Conservation (phyloP, 2,329 filamentous ascomycete genomes). For the Fusarium incarnatum region DNA sequence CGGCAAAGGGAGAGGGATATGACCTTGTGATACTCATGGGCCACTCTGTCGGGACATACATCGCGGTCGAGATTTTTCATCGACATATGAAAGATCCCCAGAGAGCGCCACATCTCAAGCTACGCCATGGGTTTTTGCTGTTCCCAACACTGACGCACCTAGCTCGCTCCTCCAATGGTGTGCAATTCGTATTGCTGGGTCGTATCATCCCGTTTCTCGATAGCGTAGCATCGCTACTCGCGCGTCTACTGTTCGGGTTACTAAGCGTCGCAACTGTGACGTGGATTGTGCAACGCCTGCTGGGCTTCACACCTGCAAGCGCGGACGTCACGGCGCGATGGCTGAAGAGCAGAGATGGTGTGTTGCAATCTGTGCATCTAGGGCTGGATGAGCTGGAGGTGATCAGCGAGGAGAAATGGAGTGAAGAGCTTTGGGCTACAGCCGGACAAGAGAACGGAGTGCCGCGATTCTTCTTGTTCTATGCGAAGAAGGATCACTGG, state of each 20-base stretch:
- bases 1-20: slow-evolving; percentile 55
- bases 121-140: slow-evolving; percentile 70
- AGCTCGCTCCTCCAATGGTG: slow-evolving; percentile 69
- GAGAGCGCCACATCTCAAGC: slow-evolving; percentile 53
- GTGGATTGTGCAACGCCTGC: slow-evolving; percentile 56
- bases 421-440: slow-evolving; percentile 67
- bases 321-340: slow-evolving; percentile 65
- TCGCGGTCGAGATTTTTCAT: slow-evolving; percentile 75
- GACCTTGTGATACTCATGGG: slow-evolving; percentile 75
- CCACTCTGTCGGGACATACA: slow-evolving; percentile 80
- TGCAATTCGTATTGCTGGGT: slow-evolving; percentile 54
- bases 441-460: slow-evolving; percentile 34
- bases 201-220: slow-evolving; percentile 58
- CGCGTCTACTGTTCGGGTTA: slow-evolving; percentile 57
- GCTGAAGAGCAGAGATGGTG: slow-evolving; percentile 66
- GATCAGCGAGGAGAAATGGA: slow-evolving; percentile 70
- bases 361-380: slow-evolving; percentile 70
- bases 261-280: slow-evolving; percentile 55
- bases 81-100: slow-evolving; percentile 59
- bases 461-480: slow-evolving; percentile 69
- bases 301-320: slow-evolving; percentile 62
- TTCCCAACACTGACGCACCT: slow-evolving; percentile 83
- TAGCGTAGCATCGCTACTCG: slow-evolving; percentile 54
- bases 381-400: slow-evolving; percentile 69
- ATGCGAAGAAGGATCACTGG: slow-evolving; percentile 71